Conservation (phyloP, 176 grass and related monocot species). For the Puya raimondii region DNA sequence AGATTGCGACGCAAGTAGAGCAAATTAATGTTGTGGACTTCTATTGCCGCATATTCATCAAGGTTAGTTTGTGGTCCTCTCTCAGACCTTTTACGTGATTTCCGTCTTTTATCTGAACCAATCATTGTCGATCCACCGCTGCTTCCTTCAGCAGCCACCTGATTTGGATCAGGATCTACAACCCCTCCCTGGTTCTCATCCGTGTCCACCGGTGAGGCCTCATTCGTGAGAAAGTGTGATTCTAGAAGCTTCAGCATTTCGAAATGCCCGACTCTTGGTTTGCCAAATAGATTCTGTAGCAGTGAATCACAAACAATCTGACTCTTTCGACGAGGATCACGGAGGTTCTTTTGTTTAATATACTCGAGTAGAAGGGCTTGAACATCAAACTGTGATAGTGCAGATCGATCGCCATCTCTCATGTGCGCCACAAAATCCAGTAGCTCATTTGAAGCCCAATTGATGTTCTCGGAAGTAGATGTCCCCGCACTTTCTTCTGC, state of each 20-base stretch:
- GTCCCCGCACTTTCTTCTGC: slow-evolving; percentile 45
- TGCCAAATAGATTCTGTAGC: slow-evolving; percentile 69
- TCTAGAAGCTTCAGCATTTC: slow-evolving; percentile 99
- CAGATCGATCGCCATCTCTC: slow-evolving; percentile 77
- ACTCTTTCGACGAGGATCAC: slow-evolving; percentile 71
- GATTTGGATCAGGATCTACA: slow-evolving; percentile 79
- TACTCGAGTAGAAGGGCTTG: slow-evolving; percentile 76
- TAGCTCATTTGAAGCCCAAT: slow-evolving; percentile 89
- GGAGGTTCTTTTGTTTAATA: slow-evolving; percentile 67
- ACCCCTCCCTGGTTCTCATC: slow-evolving; percentile 95
- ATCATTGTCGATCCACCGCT: slow-evolving; percentile 59
- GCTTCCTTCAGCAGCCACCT: slow-evolving; percentile 52
- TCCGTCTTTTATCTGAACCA: slow-evolving; percentile 65
- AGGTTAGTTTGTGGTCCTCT: slow-evolving; percentile 53
- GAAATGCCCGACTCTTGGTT: slow-evolving; percentile 81
- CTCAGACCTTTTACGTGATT: slow-evolving; percentile 44
- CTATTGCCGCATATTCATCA: slow-evolving; percentile 92
- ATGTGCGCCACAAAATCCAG: slow-evolving; percentile 72
- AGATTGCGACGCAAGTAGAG: slow-evolving; percentile 82
- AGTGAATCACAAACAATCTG: slow-evolving; percentile 88
- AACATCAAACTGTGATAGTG: slow-evolving; percentile 69
- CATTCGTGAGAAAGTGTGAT: slow-evolving; percentile 68
- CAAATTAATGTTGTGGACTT: slow-evolving; percentile 88
- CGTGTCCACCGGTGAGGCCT: slow-evolving; percentile 38
- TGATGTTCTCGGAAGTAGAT: slow-evolving; percentile 37